Evolutionary conservation across 495 filamentous ascomycete genomes (phyloP).

Genomic region (Stereocaulon alpinum): DNA sequence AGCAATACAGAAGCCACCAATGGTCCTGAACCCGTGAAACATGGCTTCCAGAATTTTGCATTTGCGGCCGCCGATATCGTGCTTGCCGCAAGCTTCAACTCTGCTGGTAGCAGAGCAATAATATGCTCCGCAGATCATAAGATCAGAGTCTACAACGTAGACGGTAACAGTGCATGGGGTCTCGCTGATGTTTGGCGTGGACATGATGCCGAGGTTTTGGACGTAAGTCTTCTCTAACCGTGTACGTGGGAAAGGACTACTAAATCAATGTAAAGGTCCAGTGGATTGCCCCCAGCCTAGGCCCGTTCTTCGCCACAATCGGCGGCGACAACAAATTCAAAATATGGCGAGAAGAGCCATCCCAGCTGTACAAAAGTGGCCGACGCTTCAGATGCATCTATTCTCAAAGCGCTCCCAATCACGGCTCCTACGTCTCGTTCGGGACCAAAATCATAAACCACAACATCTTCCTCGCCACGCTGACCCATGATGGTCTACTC

Average conservation of each 20-base stretch:
- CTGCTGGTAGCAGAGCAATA: constrained; percentile 80
- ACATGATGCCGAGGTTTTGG: constrained; percentile 82
- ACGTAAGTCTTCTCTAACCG: constrained; percentile 43
- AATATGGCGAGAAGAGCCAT: constrained; percentile 80
- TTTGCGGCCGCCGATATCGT: constrained; percentile 50
- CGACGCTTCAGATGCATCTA: constrained; percentile 64
- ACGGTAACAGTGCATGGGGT: constrained; percentile 67
- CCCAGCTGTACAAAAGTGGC: constrained; percentile 56
- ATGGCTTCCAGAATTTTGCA: constrained; percentile 57
- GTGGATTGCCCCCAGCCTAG: constrained; percentile 61
- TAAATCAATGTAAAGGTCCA: constrained; percentile 49
- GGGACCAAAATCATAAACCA: constrained; percentile 65
- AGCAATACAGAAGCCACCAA: background rate
- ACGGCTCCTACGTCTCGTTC: constrained; percentile 63
- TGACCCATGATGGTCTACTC: constrained; percentile 70
- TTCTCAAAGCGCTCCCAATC: constrained; percentile 44
- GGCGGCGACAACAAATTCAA: constrained; percentile 81
- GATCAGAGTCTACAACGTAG: constrained; percentile 80
- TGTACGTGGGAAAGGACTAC: background rate
- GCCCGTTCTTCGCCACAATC: constrained; percentile 56
- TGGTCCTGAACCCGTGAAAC: background rate
- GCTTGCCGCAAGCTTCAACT: constrained; percentile 49
- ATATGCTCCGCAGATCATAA: constrained; percentile 87
- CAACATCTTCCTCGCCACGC: constrained; percentile 71
- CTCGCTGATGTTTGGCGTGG: constrained; percentile 81